phyloP scores from a whole-genome alignment of 352 stramenopile genomes.

The Pythium angustatum region DNA sequence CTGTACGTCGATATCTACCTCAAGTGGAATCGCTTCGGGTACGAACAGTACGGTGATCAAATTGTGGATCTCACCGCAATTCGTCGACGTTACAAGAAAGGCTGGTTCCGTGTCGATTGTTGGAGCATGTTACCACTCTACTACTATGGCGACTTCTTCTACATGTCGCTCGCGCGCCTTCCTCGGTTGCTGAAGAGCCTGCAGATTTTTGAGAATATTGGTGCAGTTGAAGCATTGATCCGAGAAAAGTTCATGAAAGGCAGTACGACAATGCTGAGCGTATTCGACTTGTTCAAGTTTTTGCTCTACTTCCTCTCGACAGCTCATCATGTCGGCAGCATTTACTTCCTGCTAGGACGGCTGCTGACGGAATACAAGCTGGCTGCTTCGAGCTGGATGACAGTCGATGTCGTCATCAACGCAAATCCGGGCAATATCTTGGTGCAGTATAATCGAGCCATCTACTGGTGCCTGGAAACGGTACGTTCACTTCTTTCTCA shows the following conservation, averaged over 20 bases:
- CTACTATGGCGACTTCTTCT: conserved; percentile 1
- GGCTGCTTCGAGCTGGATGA: conserved; percentile 45
- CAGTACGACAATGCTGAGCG: conserved; percentile 13
- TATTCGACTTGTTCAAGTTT: conserved; percentile 34
- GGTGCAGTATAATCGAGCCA: conserved; percentile 63
- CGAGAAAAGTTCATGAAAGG: conserved; percentile 21
- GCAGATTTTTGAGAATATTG: conserved; percentile 17
- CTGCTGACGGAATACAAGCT: conserved; percentile 13
- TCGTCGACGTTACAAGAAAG: conserved; percentile 17
- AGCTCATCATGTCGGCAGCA: conserved; percentile 25
- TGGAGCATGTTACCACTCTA: conserved; percentile 26
- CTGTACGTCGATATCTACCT: conserved; percentile 18
- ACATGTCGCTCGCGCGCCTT: conserved; percentile 16
- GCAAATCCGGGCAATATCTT: conserved; percentile 43
- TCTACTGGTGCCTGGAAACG: conserved; percentile 73
- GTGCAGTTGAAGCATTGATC: conserved; percentile 17
- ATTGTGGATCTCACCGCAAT: conserved; percentile 20
- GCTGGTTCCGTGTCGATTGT: conserved; percentile 17
- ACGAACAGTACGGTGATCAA: conserved; percentile 12
- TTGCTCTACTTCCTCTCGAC: conserved; percentile 27
- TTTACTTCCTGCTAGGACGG: conserved; percentile 27
- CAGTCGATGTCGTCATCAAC: conserved; percentile 42
- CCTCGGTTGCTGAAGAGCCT: conserved; percentile 22
- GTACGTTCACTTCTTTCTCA: conserved; percentile 30
- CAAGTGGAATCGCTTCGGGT: conserved; percentile 24